These are phyloP conservation scores for Pleurotus cornucopiae DNA, from an alignment of 768 basidiomycete genomes.

Conservation along the genomic window DNA sequence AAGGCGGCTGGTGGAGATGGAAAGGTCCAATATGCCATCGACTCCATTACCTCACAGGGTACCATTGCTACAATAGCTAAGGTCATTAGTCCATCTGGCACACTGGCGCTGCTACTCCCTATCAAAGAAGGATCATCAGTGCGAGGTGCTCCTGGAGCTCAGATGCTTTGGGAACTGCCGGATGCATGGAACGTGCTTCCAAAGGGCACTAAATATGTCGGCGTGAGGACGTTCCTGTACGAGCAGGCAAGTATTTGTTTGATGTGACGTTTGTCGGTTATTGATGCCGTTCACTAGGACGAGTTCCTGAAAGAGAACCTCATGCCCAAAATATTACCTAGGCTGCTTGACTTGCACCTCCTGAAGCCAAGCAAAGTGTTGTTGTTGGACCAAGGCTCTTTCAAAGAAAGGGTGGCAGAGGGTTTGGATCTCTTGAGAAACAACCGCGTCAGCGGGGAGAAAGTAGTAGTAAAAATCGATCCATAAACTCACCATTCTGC, in stretches of 20 bases:
- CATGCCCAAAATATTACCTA: slow-evolving; percentile 42
- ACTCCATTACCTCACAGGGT: slow-evolving; percentile 32
- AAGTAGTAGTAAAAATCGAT: slow-evolving; percentile 2
- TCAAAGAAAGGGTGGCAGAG: slow-evolving; percentile 35
- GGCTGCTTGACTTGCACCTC: slow-evolving; percentile 30
- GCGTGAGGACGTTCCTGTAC: slow-evolving; percentile 38
- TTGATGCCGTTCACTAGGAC: slow-evolving; percentile 23
- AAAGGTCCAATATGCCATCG: slow-evolving; percentile 29
- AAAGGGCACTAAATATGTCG: slow-evolving; percentile 28
- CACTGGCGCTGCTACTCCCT: slow-evolving; percentile 40
- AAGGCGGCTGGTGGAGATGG: slow-evolving; percentile 27
- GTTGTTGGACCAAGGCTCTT: slow-evolving; percentile 35
- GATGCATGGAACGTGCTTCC: slow-evolving; percentile 33
- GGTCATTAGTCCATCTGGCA: slow-evolving; percentile 32
- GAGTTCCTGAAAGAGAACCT: slow-evolving; percentile 35
- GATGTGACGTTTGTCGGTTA: too few species aligned
- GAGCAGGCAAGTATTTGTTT: slow-evolving; percentile 26
- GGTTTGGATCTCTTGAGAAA: slow-evolving; percentile 42
- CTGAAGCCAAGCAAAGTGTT: slow-evolving; percentile 38
- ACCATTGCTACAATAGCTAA: slow-evolving; percentile 31
- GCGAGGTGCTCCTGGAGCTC: slow-evolving; percentile 21
- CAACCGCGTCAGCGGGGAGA: slow-evolving; percentile 44
- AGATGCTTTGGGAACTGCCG: slow-evolving; percentile 29
- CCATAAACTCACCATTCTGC: background rate
- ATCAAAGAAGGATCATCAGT: slow-evolving; percentile 40